Evolutionary conservation across 2,329 filamentous ascomycete species (phyloP).

Genomic region (Fusarium illudens): DNA sequence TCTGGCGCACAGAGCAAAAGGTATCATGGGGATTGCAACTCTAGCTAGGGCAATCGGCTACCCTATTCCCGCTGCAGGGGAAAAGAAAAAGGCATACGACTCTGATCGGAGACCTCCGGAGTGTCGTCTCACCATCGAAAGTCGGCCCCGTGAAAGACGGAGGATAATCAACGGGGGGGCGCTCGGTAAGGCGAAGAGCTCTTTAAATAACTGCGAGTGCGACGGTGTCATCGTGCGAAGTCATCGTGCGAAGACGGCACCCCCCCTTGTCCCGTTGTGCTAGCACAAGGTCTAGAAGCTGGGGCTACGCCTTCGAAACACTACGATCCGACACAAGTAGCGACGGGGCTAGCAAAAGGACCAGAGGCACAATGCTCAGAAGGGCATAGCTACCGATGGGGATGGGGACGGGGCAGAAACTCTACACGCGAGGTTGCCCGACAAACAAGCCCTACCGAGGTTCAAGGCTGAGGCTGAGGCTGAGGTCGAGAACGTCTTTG

Average conservation of each 20-base stretch:
- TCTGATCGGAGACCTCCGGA: constrained; percentile 6
- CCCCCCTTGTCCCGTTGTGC: neutral
- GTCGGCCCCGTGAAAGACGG: neutral
- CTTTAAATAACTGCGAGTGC: neutral
- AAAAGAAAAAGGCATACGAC: neutral
- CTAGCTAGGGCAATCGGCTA: neutral
- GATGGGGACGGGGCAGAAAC: neutral
- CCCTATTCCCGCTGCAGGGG: neutral
- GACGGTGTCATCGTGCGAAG: constrained; percentile 16
- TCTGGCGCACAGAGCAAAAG: neutral
- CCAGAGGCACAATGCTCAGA: neutral
- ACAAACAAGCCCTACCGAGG: neutral
- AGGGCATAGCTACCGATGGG: neutral
- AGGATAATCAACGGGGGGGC: neutral
- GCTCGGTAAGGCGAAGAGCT: neutral
- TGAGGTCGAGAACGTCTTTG: neutral
- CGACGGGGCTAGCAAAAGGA: neutral
- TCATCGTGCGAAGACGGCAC: neutral
- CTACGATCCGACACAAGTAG: neutral
- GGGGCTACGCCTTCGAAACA: neutral
- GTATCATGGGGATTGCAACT: neutral
- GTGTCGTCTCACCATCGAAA: constrained; percentile 1
- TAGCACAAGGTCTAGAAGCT: constrained; percentile 1
- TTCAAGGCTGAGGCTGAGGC: neutral
- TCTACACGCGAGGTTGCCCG: constrained; percentile 3